phyloP scores from a whole-genome alignment of 2,329 filamentous ascomycete species.

The Penicillium expansum region DNA sequence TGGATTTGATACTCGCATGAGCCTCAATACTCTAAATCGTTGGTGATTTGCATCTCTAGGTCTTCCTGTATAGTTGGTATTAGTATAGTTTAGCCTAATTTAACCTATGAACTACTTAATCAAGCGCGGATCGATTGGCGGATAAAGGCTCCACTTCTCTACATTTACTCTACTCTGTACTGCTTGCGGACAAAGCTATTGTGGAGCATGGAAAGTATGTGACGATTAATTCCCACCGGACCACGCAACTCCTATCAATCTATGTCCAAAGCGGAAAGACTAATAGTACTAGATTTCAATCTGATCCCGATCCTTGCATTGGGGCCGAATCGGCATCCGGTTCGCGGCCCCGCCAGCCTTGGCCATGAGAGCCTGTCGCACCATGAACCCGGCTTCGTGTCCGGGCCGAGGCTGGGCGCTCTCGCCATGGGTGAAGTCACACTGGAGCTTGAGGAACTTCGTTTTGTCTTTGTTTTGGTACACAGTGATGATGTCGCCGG shows the following conservation, averaged over 20 bases:
- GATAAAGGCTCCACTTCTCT: neutral
- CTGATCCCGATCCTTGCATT: constrained; percentile 12
- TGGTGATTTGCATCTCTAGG: too few species aligned
- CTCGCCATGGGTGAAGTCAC: constrained; percentile 49
- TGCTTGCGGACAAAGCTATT: constrained; percentile 22
- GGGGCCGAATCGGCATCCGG: constrained; percentile 21
- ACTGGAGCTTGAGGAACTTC: constrained; percentile 43
- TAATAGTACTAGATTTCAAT: neutral
- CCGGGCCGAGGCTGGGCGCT: constrained; percentile 43
- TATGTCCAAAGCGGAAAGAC: constrained; percentile 14
- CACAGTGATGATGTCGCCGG: constrained; percentile 73
- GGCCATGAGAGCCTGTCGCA: constrained; percentile 38
- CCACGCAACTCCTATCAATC: constrained; percentile 17
- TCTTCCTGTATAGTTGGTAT: too few species aligned
- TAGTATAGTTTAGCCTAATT: neutral
- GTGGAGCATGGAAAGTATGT: neutral
- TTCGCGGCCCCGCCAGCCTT: constrained; percentile 28
- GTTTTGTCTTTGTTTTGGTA: constrained; percentile 52
- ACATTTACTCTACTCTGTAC: neutral
- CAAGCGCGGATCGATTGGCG: neutral
- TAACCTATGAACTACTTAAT: neutral
- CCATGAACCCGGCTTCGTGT: constrained; percentile 41
- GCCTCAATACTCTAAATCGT: too few species aligned
- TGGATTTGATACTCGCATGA: neutral
- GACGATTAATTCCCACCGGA: constrained; percentile 7